Evolutionary conservation across 805 yeast genomes (phyloP).

Genomic region (Maudiozyma barnettii): DNA sequence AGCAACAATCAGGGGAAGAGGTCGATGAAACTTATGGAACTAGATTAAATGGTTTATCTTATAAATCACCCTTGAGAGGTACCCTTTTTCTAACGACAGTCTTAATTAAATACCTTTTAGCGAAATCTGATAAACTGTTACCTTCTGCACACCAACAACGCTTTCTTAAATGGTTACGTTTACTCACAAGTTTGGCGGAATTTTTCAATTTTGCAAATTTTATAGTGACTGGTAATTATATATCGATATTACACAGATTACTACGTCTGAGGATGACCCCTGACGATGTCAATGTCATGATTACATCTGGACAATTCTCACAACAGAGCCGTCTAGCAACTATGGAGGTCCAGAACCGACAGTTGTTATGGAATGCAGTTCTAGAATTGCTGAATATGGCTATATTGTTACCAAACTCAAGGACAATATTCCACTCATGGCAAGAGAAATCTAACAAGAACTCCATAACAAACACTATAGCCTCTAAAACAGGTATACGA

Average conservation of each 20-base stretch:
- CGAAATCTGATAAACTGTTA: slow-evolving; percentile 10
- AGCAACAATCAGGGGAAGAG: not conserved
- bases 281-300: not conserved
- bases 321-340: slow-evolving; percentile 14
- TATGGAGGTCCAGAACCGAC: slow-evolving; percentile 22
- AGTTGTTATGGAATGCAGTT: slow-evolving; percentile 24
- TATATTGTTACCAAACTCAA: slow-evolving; percentile 11
- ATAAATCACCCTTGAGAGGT: slow-evolving; percentile 6
- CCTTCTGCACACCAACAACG: not conserved
- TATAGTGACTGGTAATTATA: not conserved
- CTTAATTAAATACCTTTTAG: slow-evolving; percentile 9
- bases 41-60: slow-evolving; percentile 12
- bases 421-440: not conserved
- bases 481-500: not conserved
- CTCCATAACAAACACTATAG: not conserved
- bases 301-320: not conserved
- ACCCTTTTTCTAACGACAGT: slow-evolving; percentile 12
- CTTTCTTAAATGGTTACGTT: not conserved
- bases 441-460: not conserved
- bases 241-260: slow-evolving; percentile 11
- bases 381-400: slow-evolving; percentile 18
- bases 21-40: slow-evolving; percentile 5
- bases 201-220: not conserved
- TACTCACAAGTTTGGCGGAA: not conserved
- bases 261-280: slow-evolving; percentile 1